A percentile compares a stretch with the other conserved stretches of the same genome.
phyloP scores from a whole-genome alignment of 441 rosid species.

The Macaranga tanarius region DNA sequence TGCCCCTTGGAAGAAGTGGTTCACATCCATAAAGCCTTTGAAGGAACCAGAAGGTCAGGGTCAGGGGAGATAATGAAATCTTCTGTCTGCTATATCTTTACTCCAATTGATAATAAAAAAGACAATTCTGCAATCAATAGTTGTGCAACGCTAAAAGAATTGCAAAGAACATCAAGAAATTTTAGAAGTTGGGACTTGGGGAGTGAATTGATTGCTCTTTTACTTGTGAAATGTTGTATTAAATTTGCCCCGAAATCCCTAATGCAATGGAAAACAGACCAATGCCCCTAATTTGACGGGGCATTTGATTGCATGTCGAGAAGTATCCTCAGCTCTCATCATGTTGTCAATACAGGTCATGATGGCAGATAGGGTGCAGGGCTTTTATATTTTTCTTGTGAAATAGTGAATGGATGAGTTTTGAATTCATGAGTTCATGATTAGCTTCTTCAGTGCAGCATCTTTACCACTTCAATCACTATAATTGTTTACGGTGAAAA shows the following conservation, averaged over 20 bases:
- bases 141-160: conserved; percentile 15
- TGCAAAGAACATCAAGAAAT: conserved; percentile 1
- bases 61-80: conserved; percentile 40
- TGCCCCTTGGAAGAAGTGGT: conserved; percentile 95
- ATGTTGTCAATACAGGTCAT: neutral
- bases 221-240: conserved; percentile 8
- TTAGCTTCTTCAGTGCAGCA: neutral
- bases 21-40: conserved; percentile 48
- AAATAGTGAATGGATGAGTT: neutral
- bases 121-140: conserved; percentile 15
- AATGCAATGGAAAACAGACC: conserved; percentile 11
- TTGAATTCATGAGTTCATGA: neutral
- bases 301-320: neutral
- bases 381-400: neutral
- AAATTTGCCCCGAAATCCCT: neutral
- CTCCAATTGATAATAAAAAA: conserved; percentile 3
- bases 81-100: neutral
- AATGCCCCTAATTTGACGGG: conserved; percentile 8
- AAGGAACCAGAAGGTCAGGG: conserved; percentile 54
- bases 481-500: too few relatives aligned
- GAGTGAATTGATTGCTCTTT: conserved; percentile 22
- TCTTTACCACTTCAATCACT: neutral
- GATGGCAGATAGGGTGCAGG: neutral
- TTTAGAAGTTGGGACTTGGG: conserved; percentile 24
- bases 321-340: neutral